phyloP scores from a whole-genome alignment of 805 yeast species.

The Suhomyces xylopsoci region DNA sequence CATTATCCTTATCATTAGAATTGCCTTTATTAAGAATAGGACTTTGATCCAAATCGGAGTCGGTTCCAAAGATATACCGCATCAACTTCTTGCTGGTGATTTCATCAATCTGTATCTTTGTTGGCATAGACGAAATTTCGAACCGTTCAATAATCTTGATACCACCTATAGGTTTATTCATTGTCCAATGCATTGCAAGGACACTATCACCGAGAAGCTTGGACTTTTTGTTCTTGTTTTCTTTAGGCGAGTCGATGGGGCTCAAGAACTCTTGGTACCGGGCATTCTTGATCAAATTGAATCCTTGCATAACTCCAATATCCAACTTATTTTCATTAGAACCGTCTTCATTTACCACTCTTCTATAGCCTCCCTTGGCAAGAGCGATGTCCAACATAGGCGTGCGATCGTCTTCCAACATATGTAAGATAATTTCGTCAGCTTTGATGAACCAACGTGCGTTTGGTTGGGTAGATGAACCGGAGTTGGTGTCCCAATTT shows the following conservation, averaged over 20 bases:
- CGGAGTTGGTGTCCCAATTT: slow-evolving; percentile 17
- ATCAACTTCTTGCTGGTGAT: slow-evolving; percentile 37
- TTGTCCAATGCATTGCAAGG: slow-evolving; percentile 38
- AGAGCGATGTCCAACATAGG: slow-evolving; percentile 39
- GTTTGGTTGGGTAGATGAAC: slow-evolving; percentile 15
- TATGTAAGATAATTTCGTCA: slow-evolving; percentile 37
- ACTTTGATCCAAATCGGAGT: slow-evolving; percentile 20
- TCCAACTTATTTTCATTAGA: slow-evolving; percentile 37
- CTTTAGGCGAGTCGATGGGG: slow-evolving; percentile 18
- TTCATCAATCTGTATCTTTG: slow-evolving; percentile 38
- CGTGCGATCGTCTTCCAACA: slow-evolving; percentile 39
- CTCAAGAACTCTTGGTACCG: slow-evolving; percentile 32
- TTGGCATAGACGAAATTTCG: slow-evolving; percentile 35
- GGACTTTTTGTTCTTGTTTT: not conserved
- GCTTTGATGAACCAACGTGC: slow-evolving; percentile 38
- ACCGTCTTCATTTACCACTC: slow-evolving; percentile 38
- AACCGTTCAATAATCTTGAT: slow-evolving; percentile 39
- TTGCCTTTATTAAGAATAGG: slow-evolving; percentile 14
- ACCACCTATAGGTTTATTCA: slow-evolving; percentile 43
- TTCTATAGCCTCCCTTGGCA: slow-evolving; percentile 30
- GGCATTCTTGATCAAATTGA: slow-evolving; percentile 31
- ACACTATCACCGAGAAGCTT: slow-evolving; percentile 14
- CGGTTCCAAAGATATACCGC: slow-evolving; percentile 34
- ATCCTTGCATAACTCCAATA: slow-evolving; percentile 36
- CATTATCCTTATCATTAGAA: not conserved